phyloP scores from a whole-genome alignment of 495 filamentous ascomycete genomes.

The Penicillium dipodomyicola region DNA sequence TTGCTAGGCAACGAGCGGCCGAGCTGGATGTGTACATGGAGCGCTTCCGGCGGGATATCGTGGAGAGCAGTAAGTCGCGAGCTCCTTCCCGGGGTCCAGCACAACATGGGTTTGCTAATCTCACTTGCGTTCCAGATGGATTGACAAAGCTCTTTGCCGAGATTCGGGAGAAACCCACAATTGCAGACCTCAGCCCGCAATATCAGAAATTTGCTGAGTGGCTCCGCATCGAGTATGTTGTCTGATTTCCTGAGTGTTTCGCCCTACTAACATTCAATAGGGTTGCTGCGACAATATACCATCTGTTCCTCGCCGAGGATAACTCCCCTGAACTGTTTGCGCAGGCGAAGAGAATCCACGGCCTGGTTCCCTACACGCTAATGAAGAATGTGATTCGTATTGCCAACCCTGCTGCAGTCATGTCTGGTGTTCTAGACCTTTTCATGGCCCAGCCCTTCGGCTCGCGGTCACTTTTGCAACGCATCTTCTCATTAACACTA shows the following conservation, averaged over 20 bases:
- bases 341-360: slow-evolving; percentile 89
- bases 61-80: slow-evolving; percentile 66
- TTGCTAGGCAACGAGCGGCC: slow-evolving; percentile 82
- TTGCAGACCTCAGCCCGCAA: slow-evolving; percentile 84
- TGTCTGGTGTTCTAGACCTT: slow-evolving; percentile 87
- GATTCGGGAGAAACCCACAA: slow-evolving; percentile 80
- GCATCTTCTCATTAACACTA: slow-evolving; percentile 87
- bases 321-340: slow-evolving; percentile 96
- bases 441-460: slow-evolving; percentile 96
- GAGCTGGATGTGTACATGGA: slow-evolving; percentile 99
- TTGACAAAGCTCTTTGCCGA: slow-evolving; percentile 91
- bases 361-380: slow-evolving; percentile 84
- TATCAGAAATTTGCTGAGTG: slow-evolving; percentile 99
- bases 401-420: slow-evolving; percentile 93
- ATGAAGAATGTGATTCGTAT: slow-evolving; percentile 96
- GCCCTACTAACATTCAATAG: slow-evolving; percentile 30
- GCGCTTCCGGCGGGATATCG: slow-evolving; percentile 69
- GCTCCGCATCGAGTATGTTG: slow-evolving; percentile 79
- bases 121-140: slow-evolving; percentile 54
- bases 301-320: slow-evolving; percentile 95
- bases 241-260: neutral
- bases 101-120: neutral
- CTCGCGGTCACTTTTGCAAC: slow-evolving; percentile 81
- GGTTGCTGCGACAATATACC: slow-evolving; percentile 93
- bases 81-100: neutral